Evolutionary conservation across 192 early-diverging fungal genomes (phyloP).

Genomic region (Pilobolus umbonatus): DNA sequence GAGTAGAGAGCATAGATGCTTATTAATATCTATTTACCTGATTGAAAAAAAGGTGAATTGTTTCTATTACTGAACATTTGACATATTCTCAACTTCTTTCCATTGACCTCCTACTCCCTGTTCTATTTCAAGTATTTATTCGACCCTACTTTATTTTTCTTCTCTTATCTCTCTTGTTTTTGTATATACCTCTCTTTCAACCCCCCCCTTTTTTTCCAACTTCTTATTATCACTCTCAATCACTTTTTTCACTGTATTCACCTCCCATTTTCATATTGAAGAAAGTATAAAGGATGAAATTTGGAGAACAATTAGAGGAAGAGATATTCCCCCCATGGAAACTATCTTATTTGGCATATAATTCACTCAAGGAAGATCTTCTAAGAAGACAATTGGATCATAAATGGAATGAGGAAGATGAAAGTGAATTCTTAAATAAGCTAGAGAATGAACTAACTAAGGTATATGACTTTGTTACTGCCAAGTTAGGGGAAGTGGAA

Average conservation of each 20-base stretch:
- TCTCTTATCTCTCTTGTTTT: no score
- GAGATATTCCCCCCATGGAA: conserved; percentile 72
- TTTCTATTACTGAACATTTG: no score
- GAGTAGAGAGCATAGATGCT: no score
- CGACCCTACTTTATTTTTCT: no score
- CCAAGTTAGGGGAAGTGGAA: conserved; percentile 75
- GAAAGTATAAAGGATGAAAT: conserved; percentile 63
- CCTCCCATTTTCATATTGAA: neutral
- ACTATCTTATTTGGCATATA: conserved; percentile 79
- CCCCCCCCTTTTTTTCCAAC: neutral
- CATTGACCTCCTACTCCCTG: no score
- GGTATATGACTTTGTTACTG: conserved; percentile 67
- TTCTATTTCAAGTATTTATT: no score
- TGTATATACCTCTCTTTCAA: neutral
- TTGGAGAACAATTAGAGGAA: conserved; percentile 71
- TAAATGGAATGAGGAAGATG: conserved; percentile 62
- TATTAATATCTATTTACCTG: no score
- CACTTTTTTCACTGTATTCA: neutral
- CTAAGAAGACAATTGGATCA: conserved; percentile 57
- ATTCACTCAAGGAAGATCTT: conserved; percentile 79
- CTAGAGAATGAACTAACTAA: conserved; percentile 89
- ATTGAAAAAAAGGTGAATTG: no score
- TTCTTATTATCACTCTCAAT: conserved; percentile 1
- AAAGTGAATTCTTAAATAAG: conserved; percentile 70
- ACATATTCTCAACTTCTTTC: no score